Conservation (phyloP, 148 eudicot species). For the Heliamphora exappendiculata region DNA sequence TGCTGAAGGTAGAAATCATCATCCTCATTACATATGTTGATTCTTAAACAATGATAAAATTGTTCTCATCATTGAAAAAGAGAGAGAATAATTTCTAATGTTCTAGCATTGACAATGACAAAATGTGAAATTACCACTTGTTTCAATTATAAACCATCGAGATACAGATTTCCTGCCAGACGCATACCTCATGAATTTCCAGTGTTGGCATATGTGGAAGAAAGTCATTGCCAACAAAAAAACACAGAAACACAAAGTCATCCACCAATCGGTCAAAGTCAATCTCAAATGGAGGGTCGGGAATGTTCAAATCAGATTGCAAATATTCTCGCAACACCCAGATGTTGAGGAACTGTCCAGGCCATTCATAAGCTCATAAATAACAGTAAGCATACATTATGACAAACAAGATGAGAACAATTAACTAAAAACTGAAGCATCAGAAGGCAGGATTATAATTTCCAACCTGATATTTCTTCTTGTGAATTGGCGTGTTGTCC, state of each 20-base stretch:
- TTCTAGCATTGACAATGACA: neutral
- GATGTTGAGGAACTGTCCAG: slow-evolving; percentile 78
- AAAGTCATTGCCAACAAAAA: slow-evolving; percentile 98
- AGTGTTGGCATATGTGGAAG: slow-evolving; percentile 99
- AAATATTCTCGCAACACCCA: slow-evolving; percentile 96
- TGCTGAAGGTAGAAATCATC: neutral
- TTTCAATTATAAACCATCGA: neutral
- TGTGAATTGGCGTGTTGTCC: slow-evolving; percentile 66
- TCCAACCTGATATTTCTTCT: slow-evolving; percentile 93
- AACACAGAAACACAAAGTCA: slow-evolving; percentile 97
- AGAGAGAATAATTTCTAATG: neutral
- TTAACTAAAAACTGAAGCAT: slow-evolving; percentile 1
- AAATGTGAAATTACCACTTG: slow-evolving; percentile 1
- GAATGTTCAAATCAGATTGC: slow-evolving; percentile 76
- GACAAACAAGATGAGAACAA: neutral
- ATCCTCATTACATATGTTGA: neutral
- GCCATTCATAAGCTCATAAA: neutral
- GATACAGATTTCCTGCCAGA: neutral
- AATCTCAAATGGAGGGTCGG: slow-evolving; percentile 61
- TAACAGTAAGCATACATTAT: neutral
- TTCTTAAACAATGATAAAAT: neutral
- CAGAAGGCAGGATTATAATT: slow-evolving; percentile 3
- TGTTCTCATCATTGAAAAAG: neutral
- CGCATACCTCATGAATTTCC: slow-evolving; percentile 94
- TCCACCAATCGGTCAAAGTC: slow-evolving; percentile 85